Evolutionary conservation across 2,329 filamentous ascomycete genomes (phyloP).

Genomic region (Dactylellina cionopaga): DNA sequence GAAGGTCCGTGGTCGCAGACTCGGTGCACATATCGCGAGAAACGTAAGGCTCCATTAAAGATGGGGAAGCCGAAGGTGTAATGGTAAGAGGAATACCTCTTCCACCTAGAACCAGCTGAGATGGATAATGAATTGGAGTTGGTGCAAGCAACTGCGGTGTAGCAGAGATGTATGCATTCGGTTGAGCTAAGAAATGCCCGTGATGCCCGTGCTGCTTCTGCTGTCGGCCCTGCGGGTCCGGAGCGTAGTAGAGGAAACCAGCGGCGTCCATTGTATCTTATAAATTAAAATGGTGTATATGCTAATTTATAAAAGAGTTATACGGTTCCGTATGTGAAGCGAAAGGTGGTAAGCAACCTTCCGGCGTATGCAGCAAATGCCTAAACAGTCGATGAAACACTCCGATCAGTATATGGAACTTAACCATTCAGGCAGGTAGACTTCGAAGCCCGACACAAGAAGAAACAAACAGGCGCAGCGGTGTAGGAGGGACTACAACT

Average conservation of each 20-base stretch:
- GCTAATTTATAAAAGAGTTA: conserved; percentile 13
- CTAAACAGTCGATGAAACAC: conserved; percentile 52
- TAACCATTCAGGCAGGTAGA: conserved; percentile 47
- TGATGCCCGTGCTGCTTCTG: conserved; percentile 55
- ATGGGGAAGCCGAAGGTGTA: conserved; percentile 51
- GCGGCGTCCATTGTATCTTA: conserved; percentile 51
- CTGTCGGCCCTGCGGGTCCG: conserved; percentile 56
- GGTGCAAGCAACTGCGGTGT: conserved; percentile 52
- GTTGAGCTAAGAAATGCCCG: conserved; percentile 57
- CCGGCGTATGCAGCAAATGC: conserved; percentile 47
- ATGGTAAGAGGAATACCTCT: conserved; percentile 52
- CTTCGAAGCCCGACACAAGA: conserved; percentile 27
- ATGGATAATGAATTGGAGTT: conserved; percentile 52
- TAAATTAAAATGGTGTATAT: conserved; percentile 43
- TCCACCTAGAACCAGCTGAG: conserved; percentile 53
- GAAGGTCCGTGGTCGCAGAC: conserved; percentile 47
- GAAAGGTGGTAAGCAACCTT: conserved; percentile 32
- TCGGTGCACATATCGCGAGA: conserved; percentile 51
- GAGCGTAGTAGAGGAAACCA: conserved; percentile 58
- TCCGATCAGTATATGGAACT: conserved; percentile 52
- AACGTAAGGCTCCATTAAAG: conserved; percentile 50
- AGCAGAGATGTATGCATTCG: conserved; percentile 55
- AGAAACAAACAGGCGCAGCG: conserved; percentile 43
- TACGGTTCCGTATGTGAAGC: conserved; percentile 21
- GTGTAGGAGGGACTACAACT: not conserved